A percentile compares a stretch with the other conserved stretches of the same genome.
These are phyloP conservation scores for Leptodontidium sp. DNA, from an alignment of 2,329 filamentous ascomycete species.

Conservation along the genomic window DNA sequence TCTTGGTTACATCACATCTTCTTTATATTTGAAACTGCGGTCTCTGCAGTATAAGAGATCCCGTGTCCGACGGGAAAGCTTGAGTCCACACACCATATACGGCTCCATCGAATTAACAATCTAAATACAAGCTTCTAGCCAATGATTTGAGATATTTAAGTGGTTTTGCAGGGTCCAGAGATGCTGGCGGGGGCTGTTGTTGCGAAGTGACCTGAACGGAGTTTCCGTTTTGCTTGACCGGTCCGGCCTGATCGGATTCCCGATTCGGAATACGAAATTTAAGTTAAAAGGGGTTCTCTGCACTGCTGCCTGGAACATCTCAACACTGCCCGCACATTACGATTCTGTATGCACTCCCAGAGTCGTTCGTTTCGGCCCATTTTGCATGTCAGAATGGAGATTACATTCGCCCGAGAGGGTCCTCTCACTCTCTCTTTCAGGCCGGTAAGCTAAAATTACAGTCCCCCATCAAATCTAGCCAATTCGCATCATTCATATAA, in stretches of 20 bases:
- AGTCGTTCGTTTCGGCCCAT: not conserved
- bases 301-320: not conserved
- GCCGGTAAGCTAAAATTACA: conserved; percentile 20
- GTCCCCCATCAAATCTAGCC: conserved; percentile 32
- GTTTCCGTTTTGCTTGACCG: not conserved
- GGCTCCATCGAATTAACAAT: not conserved
- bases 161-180: not conserved
- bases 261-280: conserved; percentile 11
- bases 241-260: not conserved
- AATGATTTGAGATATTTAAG: not conserved
- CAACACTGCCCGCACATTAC: no score
- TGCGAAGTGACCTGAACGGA: not conserved
- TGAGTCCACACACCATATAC: not conserved
- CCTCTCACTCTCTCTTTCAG: not conserved
- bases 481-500: conserved; percentile 29
- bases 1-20: not conserved
- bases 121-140: not conserved
- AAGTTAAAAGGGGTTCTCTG: not conserved
- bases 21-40: not conserved
- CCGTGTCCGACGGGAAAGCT: conserved; percentile 8
- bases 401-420: not conserved
- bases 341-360: no score
- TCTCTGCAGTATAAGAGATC: not conserved
- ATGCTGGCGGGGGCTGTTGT: not conserved
- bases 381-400: not conserved